Base-by-base conservation (phyloP, 1,139 yeast species). In the Arxiozyma bovina region DNA sequence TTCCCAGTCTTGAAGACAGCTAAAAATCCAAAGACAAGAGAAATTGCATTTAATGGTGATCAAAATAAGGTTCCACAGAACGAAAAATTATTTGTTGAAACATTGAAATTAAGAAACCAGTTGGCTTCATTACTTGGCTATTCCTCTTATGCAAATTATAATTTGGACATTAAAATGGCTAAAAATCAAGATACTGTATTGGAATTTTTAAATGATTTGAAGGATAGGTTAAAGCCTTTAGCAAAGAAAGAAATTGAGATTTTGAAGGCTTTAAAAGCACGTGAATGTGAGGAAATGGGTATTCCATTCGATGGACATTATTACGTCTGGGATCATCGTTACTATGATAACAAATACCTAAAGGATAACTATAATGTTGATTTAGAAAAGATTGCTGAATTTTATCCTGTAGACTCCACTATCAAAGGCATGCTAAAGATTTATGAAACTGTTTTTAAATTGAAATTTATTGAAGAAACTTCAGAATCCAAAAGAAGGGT, bases 111-210 rank as follows among this genome's bases (percentile, higher is more conserved):
- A 53, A 78, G 96, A 64, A 79, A 77, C 51, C 72, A 84, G 62
- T 70, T 85, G 55, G 90, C 94, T 1, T 68, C 77, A 53, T 59
- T 79, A 20, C 74, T 87, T 63, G 94, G 89, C 12, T 87, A 85
- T 70, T 70, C 77, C 27, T 80, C 79, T 54, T 88, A 77, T 68
- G 81, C 94, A 1, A 85, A 83, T 55, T 86, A 78, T 63, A 78
- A 82, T 23, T 75, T 88, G 59, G 93, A 86, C 59, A 86, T 82
- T 53, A 79, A 89, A 66, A 85, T 87, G 91, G 96, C 95, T 48
- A 84, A 86, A 65, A 76, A 73, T 41, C 80, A 84, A 45, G 74
- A 75, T 42, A 79, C 74, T 34, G 96, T 87, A 11, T 64, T 77
- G 62, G 66, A 70, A 38, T 88, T 88, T 64, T 76, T 88, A 60